A percentile compares a stretch with the other conserved stretches of the same genome.
Conservation (phyloP, 2,329 filamentous ascomycete genomes). For the Colletotrichum horii region DNA sequence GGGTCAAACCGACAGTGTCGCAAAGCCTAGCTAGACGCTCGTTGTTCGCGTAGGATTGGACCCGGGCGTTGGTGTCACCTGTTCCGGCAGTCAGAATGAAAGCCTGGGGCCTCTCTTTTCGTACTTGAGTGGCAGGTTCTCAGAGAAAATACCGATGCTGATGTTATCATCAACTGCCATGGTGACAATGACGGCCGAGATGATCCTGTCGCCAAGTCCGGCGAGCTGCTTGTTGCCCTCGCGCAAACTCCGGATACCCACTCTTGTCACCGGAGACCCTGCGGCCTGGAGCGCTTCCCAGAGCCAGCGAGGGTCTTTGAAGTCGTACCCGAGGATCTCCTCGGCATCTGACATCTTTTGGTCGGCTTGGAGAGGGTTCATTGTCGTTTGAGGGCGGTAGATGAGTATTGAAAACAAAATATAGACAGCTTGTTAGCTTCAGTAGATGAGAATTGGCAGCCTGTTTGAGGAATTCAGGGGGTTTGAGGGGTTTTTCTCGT, state of each 20-base stretch:
- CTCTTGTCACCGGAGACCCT: not conserved
- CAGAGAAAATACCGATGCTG: not conserved
- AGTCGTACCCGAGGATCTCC: not conserved
- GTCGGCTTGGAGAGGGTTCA: not conserved
- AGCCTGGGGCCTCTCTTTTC: not conserved
- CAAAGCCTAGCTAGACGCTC: not conserved
- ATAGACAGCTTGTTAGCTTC: not conserved
- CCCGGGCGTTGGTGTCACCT: not conserved
- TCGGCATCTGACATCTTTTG: not conserved
- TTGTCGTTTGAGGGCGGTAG: not conserved
- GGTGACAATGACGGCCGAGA: not conserved
- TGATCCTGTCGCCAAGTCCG: not conserved
- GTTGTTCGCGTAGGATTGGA: not conserved
- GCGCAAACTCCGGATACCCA: not conserved
- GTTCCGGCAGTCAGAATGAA: not conserved
- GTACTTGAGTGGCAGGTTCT: not conserved
- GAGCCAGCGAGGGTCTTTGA: not conserved
- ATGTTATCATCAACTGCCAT: not conserved
- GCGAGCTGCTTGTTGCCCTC: conserved; percentile 1
- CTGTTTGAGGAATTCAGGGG: not conserved
- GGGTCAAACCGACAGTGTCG: not conserved
- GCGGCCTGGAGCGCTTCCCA: not conserved
- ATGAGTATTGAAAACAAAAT: not conserved
- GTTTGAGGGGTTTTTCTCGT: not conserved
- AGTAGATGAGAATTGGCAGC: not conserved